These are phyloP conservation scores for Xylaria hypoxylon DNA, from an alignment of 2,329 filamentous ascomycete genomes.

Conservation along the genomic window DNA sequence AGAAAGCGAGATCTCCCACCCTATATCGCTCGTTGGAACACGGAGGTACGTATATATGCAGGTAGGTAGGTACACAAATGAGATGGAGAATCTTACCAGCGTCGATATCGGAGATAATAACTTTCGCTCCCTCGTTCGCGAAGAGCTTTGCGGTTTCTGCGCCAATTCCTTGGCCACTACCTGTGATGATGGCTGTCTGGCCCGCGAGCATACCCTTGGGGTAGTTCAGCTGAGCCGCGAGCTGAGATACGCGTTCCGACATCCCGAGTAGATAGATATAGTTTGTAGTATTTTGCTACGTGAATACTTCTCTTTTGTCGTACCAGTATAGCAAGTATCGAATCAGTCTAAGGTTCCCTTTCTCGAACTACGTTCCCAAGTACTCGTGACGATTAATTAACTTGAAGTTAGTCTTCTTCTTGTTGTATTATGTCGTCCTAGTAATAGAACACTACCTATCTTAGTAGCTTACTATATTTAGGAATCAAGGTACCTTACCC, in stretches of 20 bases:
- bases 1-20: too few species aligned
- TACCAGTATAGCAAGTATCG: not conserved
- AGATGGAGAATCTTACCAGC: slow-evolving; percentile 60
- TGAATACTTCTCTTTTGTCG: too few species aligned
- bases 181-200: slow-evolving; percentile 89
- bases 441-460: not conserved
- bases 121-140: slow-evolving; percentile 87
- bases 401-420: too few species aligned
- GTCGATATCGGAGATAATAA: slow-evolving; percentile 87
- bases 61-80: not conserved
- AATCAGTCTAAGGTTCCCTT: not conserved
- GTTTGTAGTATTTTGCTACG: not conserved
- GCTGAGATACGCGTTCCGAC: slow-evolving; percentile 74
- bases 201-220: slow-evolving; percentile 81
- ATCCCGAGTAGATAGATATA: slow-evolving; percentile 48
- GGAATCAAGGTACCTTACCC: slow-evolving; percentile 10
- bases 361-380: too few species aligned
- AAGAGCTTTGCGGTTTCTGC: slow-evolving; percentile 85
- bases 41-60: slow-evolving; percentile 1
- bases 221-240: slow-evolving; percentile 83
- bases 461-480: slow-evolving; percentile 1
- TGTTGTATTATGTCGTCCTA: too few species aligned
- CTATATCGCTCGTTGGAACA: not conserved
- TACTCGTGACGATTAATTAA: too few species aligned
- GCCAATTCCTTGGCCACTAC: slow-evolving; percentile 87